Evolutionary conservation across 2,329 filamentous ascomycete genomes (phyloP), one percentile per base, ranked within the genome.

Genomic region (Pseudogymnoascus sp.): DNA sequence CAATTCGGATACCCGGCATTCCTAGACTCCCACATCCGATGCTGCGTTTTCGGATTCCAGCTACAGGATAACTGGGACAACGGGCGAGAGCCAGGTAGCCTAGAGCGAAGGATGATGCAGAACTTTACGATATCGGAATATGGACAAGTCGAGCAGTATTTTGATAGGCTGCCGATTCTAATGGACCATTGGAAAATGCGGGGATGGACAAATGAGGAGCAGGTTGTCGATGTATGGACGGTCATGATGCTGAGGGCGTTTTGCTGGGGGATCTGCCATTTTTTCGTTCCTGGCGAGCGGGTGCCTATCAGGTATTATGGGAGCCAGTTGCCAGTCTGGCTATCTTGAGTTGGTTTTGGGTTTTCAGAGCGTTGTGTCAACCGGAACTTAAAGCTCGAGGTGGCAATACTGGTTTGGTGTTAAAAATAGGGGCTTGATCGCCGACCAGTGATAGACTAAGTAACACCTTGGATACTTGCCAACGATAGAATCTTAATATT

Each of bases 191-290:
- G 63, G 61, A 61, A 42, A 38, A 64, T 62, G 61, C 58, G 61
- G 16, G 64, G 63, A 9, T 64, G 60, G 12, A 28, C 52, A 60
- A 33, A 67, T 62, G 36, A 61, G 23, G 36, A 65, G 60, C 60
- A 59, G 60, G 60, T 66, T 64, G 60, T 67, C 12, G 65, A 69
- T 65, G 63, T 62, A 5, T 69, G 66, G 64, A 39, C 65, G 33
- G 52, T 60, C 9, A 68, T 68, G 66, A 67, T 69, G 64, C 33
- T 69, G 42, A 62, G 67, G 58, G 66, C 63, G 9, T 61, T 67
- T 35, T 69, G 66, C 16, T 69, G 67, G 67, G 63, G 64, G 19
- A 64, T 64, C 33, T 64, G 63, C 19, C 66, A 69, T 36, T 67
- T 66, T 45, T 68, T 68, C 45, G 66, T 68, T n/a, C 65, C 64